A percentile compares a stretch with the other conserved stretches of the same genome.
Evolutionary conservation across 176 grass and related monocot genomes (phyloP).

Genomic region (Bonia amplexicaulis): DNA sequence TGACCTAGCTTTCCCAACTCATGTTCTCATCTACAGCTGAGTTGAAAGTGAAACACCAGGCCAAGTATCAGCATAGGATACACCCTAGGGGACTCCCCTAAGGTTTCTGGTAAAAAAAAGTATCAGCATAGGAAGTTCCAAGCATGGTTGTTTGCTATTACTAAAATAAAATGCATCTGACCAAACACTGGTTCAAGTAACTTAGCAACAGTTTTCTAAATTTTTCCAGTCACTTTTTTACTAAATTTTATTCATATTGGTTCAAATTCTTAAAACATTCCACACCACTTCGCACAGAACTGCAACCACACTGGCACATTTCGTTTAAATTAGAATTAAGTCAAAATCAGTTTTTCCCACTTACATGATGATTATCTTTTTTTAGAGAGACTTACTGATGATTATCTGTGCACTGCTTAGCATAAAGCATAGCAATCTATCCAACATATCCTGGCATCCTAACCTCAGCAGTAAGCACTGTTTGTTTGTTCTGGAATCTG

Average conservation of each 20-base stretch:
- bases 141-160: background rate
- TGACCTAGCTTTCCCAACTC: background rate
- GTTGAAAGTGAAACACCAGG: too few species aligned
- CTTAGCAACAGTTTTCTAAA: background rate
- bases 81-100: too few species aligned
- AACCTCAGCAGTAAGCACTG: background rate
- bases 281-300: too few species aligned
- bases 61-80: too few species aligned
- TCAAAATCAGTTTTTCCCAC: background rate
- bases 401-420: background rate
- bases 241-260: background rate
- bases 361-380: background rate
- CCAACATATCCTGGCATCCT: background rate
- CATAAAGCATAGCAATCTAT: background rate
- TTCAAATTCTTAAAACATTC: too few species aligned
- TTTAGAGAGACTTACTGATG: background rate
- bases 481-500: background rate
- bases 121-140: conserved; percentile 1
- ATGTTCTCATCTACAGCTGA: background rate
- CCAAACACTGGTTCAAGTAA: background rate
- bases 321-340: background rate
- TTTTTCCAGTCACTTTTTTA: background rate
- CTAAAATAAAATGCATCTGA: background rate
- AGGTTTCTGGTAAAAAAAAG: background rate
- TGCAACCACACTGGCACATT: background rate